A percentile compares a stretch with the other conserved stretches of the same genome.
Evolutionary conservation across 345 rosid genomes (phyloP).

Genomic region (Lepidium didymum): DNA sequence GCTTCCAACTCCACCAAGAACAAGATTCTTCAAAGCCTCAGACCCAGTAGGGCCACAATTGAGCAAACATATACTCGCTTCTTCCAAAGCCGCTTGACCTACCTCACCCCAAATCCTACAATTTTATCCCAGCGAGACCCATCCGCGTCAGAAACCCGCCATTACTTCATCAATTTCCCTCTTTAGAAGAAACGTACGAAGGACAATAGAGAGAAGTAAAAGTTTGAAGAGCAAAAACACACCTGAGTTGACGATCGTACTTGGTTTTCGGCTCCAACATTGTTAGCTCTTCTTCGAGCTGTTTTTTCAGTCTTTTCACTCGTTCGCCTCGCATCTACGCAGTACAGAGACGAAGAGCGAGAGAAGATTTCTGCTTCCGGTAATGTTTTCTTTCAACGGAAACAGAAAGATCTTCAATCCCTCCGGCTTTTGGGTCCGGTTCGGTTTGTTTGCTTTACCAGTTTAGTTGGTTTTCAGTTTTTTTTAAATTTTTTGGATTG

Average conservation of each 20-base stretch:
- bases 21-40: conserved; percentile 91
- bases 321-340: conserved; percentile 17
- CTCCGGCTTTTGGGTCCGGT: too few relatives aligned
- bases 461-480: too few relatives aligned
- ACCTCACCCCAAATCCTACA: conserved; percentile 95
- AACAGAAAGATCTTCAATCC: too few relatives aligned
- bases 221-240: not conserved
- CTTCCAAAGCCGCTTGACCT: conserved; percentile 86
- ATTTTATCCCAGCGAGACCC: not conserved
- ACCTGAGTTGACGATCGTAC: conserved; percentile 99
- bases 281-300: conserved; percentile 17
- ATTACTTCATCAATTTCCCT: not conserved
- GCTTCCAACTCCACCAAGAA: conserved; percentile 94
- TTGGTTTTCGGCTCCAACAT: conserved; percentile 83
- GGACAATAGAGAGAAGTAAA: not conserved
- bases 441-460: not conserved
- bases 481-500: too few relatives aligned
- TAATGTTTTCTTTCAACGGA: not conserved
- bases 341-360: not conserved
- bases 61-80: conserved; percentile 85
- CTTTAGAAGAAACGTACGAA: not conserved
- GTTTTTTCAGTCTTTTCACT: not conserved
- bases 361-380: not conserved
- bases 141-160: not conserved
- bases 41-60: conserved; percentile 99